Conservation (phyloP, 805 yeast species). For the Ogataea populi-albae region DNA sequence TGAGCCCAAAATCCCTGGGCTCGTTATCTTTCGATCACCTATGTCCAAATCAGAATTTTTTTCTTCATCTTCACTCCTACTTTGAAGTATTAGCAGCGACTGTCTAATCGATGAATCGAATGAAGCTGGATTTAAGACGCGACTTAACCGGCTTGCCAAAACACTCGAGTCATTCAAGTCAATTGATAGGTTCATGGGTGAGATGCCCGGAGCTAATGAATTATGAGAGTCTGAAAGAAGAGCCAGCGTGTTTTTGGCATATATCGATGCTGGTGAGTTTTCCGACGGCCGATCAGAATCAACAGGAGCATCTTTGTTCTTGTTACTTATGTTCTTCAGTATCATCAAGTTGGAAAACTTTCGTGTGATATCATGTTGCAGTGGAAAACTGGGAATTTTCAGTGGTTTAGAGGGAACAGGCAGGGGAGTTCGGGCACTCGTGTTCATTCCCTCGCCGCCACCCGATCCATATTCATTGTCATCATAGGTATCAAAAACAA, state of each 20-base stretch:
- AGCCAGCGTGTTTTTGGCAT: conserved; percentile 46
- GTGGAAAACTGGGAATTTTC: conserved; percentile 35
- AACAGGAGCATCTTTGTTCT: conserved; percentile 7
- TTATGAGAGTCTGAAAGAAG: conserved; percentile 24
- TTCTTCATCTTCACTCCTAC: conserved; percentile 27
- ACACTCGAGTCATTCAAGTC: conserved; percentile 17
- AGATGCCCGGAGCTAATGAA: conserved; percentile 4
- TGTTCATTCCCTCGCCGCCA: conserved; percentile 2
- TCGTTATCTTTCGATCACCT: conserved; percentile 37
- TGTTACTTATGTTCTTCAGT: conserved; percentile 25
- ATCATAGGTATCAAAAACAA: conserved; percentile 27
- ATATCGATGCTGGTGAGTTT: conserved; percentile 39
- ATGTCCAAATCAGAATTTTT: conserved; percentile 6
- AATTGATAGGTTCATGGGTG: conserved; percentile 6
- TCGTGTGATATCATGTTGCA: conserved; percentile 35
- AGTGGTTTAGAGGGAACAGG: conserved; percentile 42
- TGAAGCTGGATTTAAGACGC: conserved; percentile 46
- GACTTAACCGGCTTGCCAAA: conserved; percentile 43
- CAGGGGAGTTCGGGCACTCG: conserved; percentile 6
- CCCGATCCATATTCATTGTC: conserved; percentile 8
- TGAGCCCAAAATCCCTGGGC: conserved; percentile 53
- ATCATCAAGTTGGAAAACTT: conserved; percentile 35
- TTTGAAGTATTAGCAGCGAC: conserved; percentile 28
- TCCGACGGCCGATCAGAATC: conserved; percentile 8
- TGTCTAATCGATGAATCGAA: conserved; percentile 37